Percentiles rank a stretch among this genome's conserved stretches.
phyloP scores from a whole-genome alignment of 2,329 filamentous ascomycete genomes.

The Claviceps digitariae region DNA sequence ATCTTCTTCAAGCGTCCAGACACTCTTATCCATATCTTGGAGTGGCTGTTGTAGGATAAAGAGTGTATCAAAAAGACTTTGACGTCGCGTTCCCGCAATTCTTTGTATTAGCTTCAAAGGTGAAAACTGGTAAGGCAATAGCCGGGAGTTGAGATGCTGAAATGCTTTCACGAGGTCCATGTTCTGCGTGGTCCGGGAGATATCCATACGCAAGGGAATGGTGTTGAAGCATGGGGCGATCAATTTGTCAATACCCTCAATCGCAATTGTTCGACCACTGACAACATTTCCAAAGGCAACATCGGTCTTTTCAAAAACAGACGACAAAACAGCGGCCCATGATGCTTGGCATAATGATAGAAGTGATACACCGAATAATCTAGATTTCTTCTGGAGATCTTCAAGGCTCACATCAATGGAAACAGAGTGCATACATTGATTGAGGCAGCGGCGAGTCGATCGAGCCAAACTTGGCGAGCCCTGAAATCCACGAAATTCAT shows the following conservation, averaged over 20 bases:
- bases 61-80: slow-evolving; percentile 63
- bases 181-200: slow-evolving; percentile 35
- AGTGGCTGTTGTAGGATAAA: slow-evolving; percentile 60
- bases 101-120: slow-evolving; percentile 59
- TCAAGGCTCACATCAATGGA: slow-evolving; percentile 25
- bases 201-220: slow-evolving; percentile 51
- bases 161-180: slow-evolving; percentile 44
- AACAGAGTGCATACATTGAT: slow-evolving; percentile 16
- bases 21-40: slow-evolving; percentile 36
- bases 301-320: slow-evolving; percentile 43
- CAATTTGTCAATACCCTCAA: slow-evolving; percentile 55
- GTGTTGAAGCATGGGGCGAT: slow-evolving; percentile 93
- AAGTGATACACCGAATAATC: slow-evolving; percentile 44
- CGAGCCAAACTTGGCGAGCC: slow-evolving; percentile 16
- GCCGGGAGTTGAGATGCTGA: slow-evolving; percentile 46
- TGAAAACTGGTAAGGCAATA: slow-evolving; percentile 59
- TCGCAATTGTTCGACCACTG: slow-evolving; percentile 55
- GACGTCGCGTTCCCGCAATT: slow-evolving; percentile 25
- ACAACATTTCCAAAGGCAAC: slow-evolving; percentile 81
- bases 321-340: slow-evolving; percentile 54
- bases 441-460: slow-evolving; percentile 9
- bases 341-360: slow-evolving; percentile 57
- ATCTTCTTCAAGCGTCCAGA: slow-evolving; percentile 47
- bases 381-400: slow-evolving; percentile 34
- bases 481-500: slow-evolving; percentile 37